A percentile compares a stretch with the other conserved stretches of the same genome.
Conservation (phyloP, 139 green algal species). For the Prasinococcaceae sp. region DNA sequence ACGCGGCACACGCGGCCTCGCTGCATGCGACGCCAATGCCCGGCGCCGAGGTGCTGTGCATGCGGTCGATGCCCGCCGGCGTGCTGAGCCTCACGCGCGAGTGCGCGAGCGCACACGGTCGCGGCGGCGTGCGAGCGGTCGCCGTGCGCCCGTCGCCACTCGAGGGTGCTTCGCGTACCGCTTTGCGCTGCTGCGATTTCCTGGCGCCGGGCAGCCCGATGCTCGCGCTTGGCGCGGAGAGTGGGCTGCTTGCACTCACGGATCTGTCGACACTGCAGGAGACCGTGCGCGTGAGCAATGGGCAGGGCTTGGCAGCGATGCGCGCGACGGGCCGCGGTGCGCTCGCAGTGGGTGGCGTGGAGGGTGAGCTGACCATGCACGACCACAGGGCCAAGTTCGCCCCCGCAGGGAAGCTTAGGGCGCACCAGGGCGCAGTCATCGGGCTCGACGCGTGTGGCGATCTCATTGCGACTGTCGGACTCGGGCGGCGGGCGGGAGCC, state of each 20-base stretch:
- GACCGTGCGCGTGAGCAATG: background rate
- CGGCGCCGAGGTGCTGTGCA: background rate
- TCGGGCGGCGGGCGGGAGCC: conserved; percentile 25
- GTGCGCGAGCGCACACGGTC: background rate
- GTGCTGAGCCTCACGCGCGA: background rate
- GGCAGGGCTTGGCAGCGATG: background rate
- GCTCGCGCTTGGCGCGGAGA: too few species aligned
- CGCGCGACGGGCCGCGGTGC: background rate
- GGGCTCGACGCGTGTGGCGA: conserved; percentile 38
- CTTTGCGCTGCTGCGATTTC: too few species aligned
- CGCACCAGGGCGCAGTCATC: conserved; percentile 42
- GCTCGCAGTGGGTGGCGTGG: background rate
- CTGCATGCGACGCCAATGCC: background rate
- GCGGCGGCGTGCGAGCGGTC: background rate
- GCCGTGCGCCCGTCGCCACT: too few species aligned
- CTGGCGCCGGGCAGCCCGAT: too few species aligned
- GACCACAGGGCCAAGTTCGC: background rate
- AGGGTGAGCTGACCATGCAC: conserved; percentile 3
- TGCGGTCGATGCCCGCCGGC: background rate
- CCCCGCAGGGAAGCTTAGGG: background rate
- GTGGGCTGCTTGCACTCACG: background rate
- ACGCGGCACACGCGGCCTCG: background rate
- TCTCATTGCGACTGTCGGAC: conserved; percentile 42
- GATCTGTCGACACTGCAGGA: background rate
- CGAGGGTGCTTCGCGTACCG: too few species aligned